Conservation (phyloP, 139 green algal genomes). For the Edaphochlamys debaryana region DNA sequence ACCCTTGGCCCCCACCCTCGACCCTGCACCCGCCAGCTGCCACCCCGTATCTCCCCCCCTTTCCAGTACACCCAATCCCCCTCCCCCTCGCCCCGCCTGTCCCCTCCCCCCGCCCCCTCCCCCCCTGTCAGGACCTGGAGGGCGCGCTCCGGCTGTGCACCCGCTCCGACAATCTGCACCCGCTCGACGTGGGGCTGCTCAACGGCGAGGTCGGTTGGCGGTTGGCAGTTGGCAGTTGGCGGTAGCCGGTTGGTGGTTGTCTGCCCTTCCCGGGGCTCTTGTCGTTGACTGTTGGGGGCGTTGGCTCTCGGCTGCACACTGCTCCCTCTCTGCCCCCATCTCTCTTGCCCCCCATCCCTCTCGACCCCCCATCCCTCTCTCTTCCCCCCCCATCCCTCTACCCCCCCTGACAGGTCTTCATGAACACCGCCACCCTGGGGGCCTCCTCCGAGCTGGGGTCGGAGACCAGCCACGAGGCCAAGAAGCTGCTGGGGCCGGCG, state of each 20-base stretch:
- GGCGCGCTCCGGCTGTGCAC: slow-evolving; percentile 48
- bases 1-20: too few species aligned
- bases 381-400: background rate
- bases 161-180: slow-evolving; percentile 30
- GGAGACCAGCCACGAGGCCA: slow-evolving; percentile 43
- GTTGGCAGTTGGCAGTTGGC: too few species aligned
- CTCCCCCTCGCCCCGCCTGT: background rate
- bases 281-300: background rate
- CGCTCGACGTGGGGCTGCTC: slow-evolving; percentile 54
- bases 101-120: background rate
- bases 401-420: slow-evolving; percentile 49
- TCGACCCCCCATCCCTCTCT: too few species aligned
- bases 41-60: too few species aligned
- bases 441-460: slow-evolving; percentile 40
- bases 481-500: slow-evolving; percentile 48
- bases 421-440: slow-evolving; percentile 52
- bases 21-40: too few species aligned
- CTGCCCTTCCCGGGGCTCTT: too few species aligned
- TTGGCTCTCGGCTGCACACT: background rate
- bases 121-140: slow-evolving; percentile 40
- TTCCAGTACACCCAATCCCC: too few species aligned
- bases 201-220: slow-evolving; percentile 42
- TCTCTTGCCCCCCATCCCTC: too few species aligned
- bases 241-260: background rate
- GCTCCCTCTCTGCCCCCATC: too few species aligned